Base-by-base conservation (phyloP, 2,329 filamentous ascomycete species). In the Chrysosporium keratinophilum region DNA sequence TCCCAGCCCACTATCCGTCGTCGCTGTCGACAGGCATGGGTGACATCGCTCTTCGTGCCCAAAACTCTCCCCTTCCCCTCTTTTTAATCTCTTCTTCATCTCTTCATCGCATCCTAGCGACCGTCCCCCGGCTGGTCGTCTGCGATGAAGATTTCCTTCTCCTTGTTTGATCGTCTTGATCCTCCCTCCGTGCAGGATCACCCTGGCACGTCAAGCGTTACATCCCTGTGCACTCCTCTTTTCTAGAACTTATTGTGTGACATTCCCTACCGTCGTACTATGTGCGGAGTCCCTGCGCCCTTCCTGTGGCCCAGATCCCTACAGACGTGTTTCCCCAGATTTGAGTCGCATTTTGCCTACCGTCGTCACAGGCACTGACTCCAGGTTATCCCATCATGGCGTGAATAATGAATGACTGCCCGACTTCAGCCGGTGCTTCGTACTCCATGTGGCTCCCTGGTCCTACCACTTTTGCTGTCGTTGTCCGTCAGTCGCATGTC, bases 241-340 rank as follows among this genome's bases (percentile, higher is more conserved):
- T 46, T 46, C 43, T 46, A 46, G 47, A 50, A 50, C 23, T 28
- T 28, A 7, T 28, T 40, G 47, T 31, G 14, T 50, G 37, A 6
- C 23, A 20, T 42, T 42, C 17, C 31, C 15, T 44, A 19, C 10
- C 12, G 41, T 50, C 39, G 20, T 42, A 42, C 41, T 44, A 7
- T 44, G 17, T 23, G 41, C 20, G 39, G 39, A 19, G 39, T 14
- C 3, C 7, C n/a, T 31, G 15, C 34, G 6, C 46, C 7, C 11
- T 5, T 37, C 17, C 10, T 39, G 46, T 20, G 35, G 43, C 5
- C 2, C 11, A 14, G 20, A 7, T 37, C 33, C 28, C 47, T 50
- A 11, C 7, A 14, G 15, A 11, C 3, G 11, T 15, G n/a, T 35
- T 50, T 50, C 47, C 47, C 47, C 47, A 41, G 47, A 50, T 50